Evolutionary conservation across 306 rosid genomes (phyloP), one percentile per base, ranked within the genome.

Genomic region (Ormosia semicastrata): DNA sequence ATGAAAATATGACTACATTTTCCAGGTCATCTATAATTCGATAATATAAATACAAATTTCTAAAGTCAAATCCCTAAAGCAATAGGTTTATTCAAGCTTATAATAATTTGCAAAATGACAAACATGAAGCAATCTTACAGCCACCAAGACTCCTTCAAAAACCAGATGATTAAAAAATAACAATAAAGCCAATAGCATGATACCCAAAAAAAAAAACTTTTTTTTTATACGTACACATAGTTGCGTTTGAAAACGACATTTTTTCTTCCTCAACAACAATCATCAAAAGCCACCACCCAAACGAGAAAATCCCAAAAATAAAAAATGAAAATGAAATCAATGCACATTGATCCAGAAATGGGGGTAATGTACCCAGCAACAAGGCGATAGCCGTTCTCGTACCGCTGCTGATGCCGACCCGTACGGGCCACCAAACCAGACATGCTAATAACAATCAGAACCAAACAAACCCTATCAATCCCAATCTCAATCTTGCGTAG

Each of bases 361-460:
- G 32, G 4, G 30, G 12, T 3, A 30, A 41, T 50, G 76, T 89
- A 92, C 97, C 97, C 97, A n/a, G 97, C 89, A 60, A 92, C 91
- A 83, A 92, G 97, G 78, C 97, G 97, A 85, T 79, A 89, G 44
- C 97, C 97, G 40, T 80, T 75, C 86, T 92, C 93, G 87, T 92
- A 92, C 7, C 93, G 92, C 80, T 92, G 97, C 69, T 88, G 97
- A 74, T 83, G 93, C 80, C 97, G 94, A 80, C 97, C 97, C 86
- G 97, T 92, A 60, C 97, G 97, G 78, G 97, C 97, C 83, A 92
- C 97, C 84, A 92, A 82, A 71, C 84, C 93, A 86, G 92, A 89
- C 97, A 92, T 92, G 50, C 54, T 87, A 83, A 66, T 73, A 50
- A 36, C 29, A 58, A 7, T 24, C 3, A 58, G 37, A 24, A 18